Evolutionary conservation across 2,329 filamentous ascomycete species (phyloP).

Genomic region (Colletotrichum sp.): DNA sequence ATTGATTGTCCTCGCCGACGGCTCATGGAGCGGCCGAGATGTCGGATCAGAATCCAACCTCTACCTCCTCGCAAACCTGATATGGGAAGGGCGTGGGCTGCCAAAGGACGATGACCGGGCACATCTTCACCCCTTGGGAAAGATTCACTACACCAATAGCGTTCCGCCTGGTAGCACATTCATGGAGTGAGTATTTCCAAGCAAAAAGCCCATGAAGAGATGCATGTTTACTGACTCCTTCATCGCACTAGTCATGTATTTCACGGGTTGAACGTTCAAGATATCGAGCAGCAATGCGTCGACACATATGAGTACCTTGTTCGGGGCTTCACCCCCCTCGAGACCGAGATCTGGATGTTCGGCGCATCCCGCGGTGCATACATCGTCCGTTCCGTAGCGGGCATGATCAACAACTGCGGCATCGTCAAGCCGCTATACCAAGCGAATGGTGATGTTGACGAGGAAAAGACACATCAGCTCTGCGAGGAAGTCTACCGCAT

Average conservation of each 20-base stretch:
- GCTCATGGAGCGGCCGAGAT: conserved; percentile 26
- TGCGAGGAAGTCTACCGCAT: conserved; percentile 26
- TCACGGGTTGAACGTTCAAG: neutral
- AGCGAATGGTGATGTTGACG: neutral
- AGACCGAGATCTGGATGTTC: conserved; percentile 29
- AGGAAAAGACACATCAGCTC: conserved; percentile 13
- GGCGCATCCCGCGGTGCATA: conserved; percentile 31
- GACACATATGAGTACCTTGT: conserved; percentile 24
- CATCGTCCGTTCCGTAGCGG: conserved; percentile 27
- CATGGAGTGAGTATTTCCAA: neutral
- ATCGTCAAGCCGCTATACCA: conserved; percentile 22
- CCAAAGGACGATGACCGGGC: neutral
- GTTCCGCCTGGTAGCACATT: neutral
- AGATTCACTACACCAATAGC: conserved; percentile 6
- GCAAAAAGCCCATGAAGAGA: no score
- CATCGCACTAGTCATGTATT: neutral
- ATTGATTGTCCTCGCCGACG: conserved; percentile 23
- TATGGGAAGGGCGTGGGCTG: conserved; percentile 3
- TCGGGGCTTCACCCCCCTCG: neutral
- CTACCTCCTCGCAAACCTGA: conserved; percentile 20
- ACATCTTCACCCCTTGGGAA: neutral
- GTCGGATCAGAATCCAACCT: conserved; percentile 22
- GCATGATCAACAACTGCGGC: conserved; percentile 35
- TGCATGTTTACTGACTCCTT: no score
- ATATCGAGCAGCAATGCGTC: conserved; percentile 19